Evolutionary conservation across 1,139 yeast species (phyloP), one percentile per base, ranked within the genome.

Genomic region (Magnusiomyces clavatus): DNA sequence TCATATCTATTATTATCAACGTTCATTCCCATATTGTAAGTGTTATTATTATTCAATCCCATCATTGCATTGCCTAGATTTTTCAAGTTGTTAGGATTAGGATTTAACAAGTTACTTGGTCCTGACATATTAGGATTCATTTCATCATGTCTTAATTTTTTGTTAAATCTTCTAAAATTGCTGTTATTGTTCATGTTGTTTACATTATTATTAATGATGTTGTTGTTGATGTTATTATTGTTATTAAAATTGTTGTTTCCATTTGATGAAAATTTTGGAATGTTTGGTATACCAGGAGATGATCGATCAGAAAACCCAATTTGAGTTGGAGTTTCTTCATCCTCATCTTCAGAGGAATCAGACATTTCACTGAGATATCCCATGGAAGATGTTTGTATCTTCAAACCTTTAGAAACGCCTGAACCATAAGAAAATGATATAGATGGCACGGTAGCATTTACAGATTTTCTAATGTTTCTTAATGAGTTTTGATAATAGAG

Each of bases 391-490:
- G 31, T 24, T 6, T 42, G 47, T n/a, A 31, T 38, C 6, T 48
- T 31, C n/a, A 37, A 29, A 11, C 51, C 24, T n/a, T 31, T 20
- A 19, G 31, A 49, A 43, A 50, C 16, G 54, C 51, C 38, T 51
- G 50, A 4, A 62, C 63, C 42, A 10, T 11, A 24, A 24, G 6
- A 5, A 24, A 24, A 24, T 24, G 31, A 24, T 5, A 8, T 24
- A 24, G 31, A 24, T 24, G 31, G 31, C 4, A 24, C 31, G 4
- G 31, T 24, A 24, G 31, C 4, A 24, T 24, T 24, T 24, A 24
- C 31, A 24, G 31, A 24, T 8, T 24, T 24, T 24, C 31, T 24
- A 24, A 24, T 24, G 8, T 8, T 24, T 24, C 31, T 24, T 24
- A 24, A 24, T 5, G 31, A 24, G 31, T 24, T 24, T 24, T 24